Conservation (phyloP, 768 basidiomycete genomes). For the Amanita fuliginea region DNA sequence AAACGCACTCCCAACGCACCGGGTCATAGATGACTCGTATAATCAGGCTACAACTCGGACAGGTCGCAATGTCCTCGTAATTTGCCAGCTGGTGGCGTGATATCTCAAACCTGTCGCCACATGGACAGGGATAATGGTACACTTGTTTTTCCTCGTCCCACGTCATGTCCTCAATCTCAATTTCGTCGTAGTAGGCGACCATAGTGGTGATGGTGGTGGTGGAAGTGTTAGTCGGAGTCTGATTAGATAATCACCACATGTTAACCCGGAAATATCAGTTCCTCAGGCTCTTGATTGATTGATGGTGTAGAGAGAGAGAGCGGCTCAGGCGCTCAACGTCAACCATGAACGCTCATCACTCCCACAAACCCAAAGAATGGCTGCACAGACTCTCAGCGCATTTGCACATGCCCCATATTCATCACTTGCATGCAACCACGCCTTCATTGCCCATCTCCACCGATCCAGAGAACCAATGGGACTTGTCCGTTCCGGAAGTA, state of each 20-base stretch:
- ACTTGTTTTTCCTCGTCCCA: conserved; percentile 79
- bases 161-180: conserved; percentile 94
- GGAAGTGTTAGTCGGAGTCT: neutral
- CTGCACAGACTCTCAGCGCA: neutral
- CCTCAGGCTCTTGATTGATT: no score
- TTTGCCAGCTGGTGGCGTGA: conserved; percentile 72
- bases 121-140: conserved; percentile 96
- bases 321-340: neutral
- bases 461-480: conserved; percentile 5
- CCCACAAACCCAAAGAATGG: neutral
- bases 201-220: conserved; percentile 20
- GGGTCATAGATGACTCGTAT: conserved; percentile 93
- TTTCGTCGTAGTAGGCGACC: conserved; percentile 91
- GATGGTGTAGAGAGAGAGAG: neutral
- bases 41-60: conserved; percentile 91
- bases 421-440: neutral
- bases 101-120: conserved; percentile 97
- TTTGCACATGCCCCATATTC: neutral
- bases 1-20: conserved; percentile 36
- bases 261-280: no score
- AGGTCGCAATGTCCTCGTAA: conserved; percentile 90
- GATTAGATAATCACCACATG: conserved; percentile 1
- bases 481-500: conserved; percentile 38
- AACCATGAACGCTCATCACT: neutral
- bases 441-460: conserved; percentile 4